phyloP scores from a whole-genome alignment of 768 basidiomycete species.

The Pulveroboletus sp. region DNA sequence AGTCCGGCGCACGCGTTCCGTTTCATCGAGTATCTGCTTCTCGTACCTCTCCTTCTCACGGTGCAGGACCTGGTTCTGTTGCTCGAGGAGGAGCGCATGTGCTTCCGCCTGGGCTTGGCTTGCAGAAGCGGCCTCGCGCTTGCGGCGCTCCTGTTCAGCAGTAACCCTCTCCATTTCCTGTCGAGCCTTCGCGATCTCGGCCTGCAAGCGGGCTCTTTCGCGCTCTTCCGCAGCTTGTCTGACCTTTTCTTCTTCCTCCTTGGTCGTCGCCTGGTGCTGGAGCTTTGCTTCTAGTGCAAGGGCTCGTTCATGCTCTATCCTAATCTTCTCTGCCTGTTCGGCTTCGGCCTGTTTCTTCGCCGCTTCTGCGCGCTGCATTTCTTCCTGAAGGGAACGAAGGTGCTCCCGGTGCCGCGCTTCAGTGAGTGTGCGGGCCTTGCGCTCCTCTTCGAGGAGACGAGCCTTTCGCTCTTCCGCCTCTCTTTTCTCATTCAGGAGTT shows the following conservation, averaged over 20 bases:
- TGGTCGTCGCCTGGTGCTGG: constrained; percentile 21
- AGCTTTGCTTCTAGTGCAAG: constrained; percentile 28
- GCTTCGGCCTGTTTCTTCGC: constrained; percentile 19
- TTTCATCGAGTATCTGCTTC: constrained; percentile 23
- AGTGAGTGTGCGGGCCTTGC: constrained; percentile 22
- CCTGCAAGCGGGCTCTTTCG: constrained; percentile 27
- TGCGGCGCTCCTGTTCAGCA: constrained; percentile 25
- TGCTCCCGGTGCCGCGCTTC: constrained; percentile 29
- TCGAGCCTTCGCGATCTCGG: constrained; percentile 25
- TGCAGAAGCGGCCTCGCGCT: constrained; percentile 19
- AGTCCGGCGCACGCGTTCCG: constrained; percentile 20
- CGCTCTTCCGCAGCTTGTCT: constrained; percentile 22
- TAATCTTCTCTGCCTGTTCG: constrained; percentile 26
- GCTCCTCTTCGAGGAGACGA: constrained; percentile 30
- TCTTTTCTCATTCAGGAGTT: constrained; percentile 22
- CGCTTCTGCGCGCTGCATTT: constrained; percentile 23
- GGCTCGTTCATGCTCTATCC: constrained; percentile 26
- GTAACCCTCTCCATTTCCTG: constrained; percentile 22
- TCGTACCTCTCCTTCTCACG: constrained; percentile 25
- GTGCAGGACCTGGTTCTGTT: constrained; percentile 18
- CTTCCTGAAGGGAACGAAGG: constrained; percentile 23
- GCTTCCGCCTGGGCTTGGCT: constrained; percentile 26
- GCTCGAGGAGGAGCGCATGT: constrained; percentile 20
- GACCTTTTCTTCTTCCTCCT: constrained; percentile 24
- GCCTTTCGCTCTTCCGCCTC: constrained; percentile 28